phyloP scores from a whole-genome alignment of 176 grass and related monocot species.

The Avena sativa region DNA sequence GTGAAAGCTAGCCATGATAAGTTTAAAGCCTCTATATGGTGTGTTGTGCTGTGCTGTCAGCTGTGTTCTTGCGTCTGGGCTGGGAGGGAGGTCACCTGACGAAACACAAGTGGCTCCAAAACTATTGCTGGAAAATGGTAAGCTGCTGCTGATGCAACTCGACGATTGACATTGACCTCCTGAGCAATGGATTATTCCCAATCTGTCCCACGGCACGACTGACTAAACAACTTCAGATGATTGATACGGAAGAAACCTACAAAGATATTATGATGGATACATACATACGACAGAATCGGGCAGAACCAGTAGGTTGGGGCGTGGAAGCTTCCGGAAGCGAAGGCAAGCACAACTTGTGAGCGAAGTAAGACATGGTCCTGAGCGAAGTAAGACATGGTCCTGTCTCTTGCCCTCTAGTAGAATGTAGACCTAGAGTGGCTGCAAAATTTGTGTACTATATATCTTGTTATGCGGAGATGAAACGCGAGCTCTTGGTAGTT shows the following conservation, averaged over 20 bases:
- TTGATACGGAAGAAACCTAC: not conserved
- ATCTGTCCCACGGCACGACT: constrained; percentile 11
- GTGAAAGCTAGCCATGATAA: constrained; percentile 31
- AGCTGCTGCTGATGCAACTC: constrained; percentile 44
- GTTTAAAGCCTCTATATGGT: not conserved
- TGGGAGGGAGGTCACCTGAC: not conserved
- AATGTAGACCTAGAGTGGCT: not conserved
- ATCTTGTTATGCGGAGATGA: not conserved
- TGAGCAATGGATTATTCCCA: constrained; percentile 15
- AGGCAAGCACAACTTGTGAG: not conserved
- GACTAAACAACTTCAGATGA: not conserved
- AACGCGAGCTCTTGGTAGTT: too few relatives aligned
- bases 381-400: not conserved
- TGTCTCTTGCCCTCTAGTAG: constrained; percentile 25
- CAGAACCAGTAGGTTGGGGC: constrained; percentile 1
- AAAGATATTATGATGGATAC: constrained; percentile 27
- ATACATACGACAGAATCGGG: constrained; percentile 14
- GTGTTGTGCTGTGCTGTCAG: not conserved
- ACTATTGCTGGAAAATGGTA: constrained; percentile 32
- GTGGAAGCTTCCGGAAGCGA: constrained; percentile 46
- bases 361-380: not conserved
- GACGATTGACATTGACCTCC: constrained; percentile 38
- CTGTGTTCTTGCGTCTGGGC: not conserved
- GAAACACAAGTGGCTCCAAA: constrained; percentile 45
- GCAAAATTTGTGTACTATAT: not conserved